These are phyloP conservation scores for Zygoascus ofunaensis DNA, from an alignment of 805 yeast species.

Conservation along the genomic window DNA sequence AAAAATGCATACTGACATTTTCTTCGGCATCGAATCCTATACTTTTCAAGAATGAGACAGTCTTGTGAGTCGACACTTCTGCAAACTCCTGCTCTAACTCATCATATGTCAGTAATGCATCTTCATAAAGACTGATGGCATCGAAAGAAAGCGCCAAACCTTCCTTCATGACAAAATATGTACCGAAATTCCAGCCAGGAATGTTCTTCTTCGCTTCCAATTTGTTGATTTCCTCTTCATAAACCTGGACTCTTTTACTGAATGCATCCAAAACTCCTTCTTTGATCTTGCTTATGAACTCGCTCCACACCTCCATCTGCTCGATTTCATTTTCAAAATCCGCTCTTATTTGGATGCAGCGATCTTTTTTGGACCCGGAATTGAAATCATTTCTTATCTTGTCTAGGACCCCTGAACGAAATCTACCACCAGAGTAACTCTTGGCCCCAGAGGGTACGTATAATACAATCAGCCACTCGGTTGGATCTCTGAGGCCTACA, in stretches of 20 bases:
- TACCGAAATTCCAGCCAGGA: conserved; percentile 39
- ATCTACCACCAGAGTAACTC: conserved; percentile 26
- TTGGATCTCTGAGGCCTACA: conserved; percentile 34
- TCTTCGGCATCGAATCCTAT: conserved; percentile 22
- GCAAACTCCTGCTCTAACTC: conserved; percentile 33
- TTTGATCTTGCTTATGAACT: conserved; percentile 38
- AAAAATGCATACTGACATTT: conserved; percentile 11
- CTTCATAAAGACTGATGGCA: conserved; percentile 50
- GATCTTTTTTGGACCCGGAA: conserved; percentile 28
- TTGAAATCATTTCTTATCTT: conserved; percentile 47
- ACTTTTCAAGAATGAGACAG: conserved; percentile 25
- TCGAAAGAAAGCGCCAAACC: conserved; percentile 44
- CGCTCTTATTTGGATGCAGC: conserved; percentile 26
- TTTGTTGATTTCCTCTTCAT: conserved; percentile 33
- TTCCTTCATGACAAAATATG: conserved; percentile 38
- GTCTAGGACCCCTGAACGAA: conserved; percentile 43
- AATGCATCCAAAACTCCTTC: conserved; percentile 46
- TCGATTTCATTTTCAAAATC: conserved; percentile 13
- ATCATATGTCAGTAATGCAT: conserved; percentile 47
- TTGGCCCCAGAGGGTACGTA: conserved; percentile 36
- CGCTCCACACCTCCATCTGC: conserved; percentile 41
- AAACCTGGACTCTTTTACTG: conserved; percentile 36
- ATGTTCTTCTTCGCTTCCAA: conserved; percentile 28
- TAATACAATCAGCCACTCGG: conserved; percentile 55
- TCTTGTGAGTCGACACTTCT: conserved; percentile 13